Conservation (phyloP, 2,329 filamentous ascomycete species). For the Sordariomycetes sp. region DNA sequence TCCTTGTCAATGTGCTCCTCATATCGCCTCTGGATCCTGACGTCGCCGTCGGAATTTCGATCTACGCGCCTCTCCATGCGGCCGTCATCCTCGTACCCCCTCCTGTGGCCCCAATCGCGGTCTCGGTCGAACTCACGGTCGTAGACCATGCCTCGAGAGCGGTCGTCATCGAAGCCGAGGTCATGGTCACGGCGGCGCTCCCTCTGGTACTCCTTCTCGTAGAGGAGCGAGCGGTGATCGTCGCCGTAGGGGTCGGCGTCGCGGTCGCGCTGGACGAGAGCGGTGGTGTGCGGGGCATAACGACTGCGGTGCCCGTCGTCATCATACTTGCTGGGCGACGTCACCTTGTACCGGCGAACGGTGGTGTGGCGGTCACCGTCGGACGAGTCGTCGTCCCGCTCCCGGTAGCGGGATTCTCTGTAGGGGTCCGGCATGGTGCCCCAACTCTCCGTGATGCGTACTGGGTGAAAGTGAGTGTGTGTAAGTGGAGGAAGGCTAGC, state of each 20-base stretch:
- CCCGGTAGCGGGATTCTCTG: constrained; percentile 4
- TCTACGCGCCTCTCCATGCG: constrained; percentile 26
- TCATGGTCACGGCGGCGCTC: constrained; percentile 9
- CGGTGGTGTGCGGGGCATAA: constrained; percentile 24
- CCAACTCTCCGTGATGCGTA: background rate
- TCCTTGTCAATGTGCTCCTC: constrained; percentile 24
- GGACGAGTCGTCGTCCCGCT: constrained; percentile 11
- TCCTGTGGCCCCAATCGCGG: constrained; percentile 25
- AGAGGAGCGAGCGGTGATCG: background rate
- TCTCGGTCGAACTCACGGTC: constrained; percentile 25
- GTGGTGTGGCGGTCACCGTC: constrained; percentile 32
- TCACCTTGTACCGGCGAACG: constrained; percentile 39
- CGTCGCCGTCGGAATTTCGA: constrained; percentile 31
- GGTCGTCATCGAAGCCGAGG: constrained; percentile 13
- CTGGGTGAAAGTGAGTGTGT: background rate
- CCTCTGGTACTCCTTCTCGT: constrained; percentile 5
- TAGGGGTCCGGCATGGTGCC: constrained; percentile 1
- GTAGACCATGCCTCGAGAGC: constrained; percentile 19
- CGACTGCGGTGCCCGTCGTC: constrained; percentile 31
- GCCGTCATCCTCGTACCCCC: constrained; percentile 21
- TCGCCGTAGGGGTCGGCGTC: constrained; percentile 11
- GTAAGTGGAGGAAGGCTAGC: background rate
- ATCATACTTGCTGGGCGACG: constrained; percentile 23
- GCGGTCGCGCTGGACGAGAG: constrained; percentile 24
- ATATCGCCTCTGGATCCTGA: constrained; percentile 38